These are phyloP conservation scores for Fusarium sp. DNA, from an alignment of 2,329 filamentous ascomycete genomes.

Conservation along the genomic window DNA sequence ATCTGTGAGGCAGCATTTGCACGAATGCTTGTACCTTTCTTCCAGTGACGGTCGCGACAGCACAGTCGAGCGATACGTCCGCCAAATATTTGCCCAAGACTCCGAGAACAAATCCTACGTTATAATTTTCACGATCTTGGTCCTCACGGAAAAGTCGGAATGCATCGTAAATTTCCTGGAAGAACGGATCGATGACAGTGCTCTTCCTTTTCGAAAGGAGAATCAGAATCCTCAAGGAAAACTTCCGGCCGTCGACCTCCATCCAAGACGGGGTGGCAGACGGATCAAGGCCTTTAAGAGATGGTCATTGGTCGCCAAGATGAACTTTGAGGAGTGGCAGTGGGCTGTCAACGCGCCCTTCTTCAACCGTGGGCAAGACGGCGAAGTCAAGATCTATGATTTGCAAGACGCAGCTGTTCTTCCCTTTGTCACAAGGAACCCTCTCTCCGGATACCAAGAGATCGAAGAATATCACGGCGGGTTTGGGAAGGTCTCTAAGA, in stretches of 20 bases:
- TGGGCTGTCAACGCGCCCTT: slow-evolving; percentile 9
- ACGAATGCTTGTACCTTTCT: neutral
- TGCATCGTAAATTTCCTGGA: slow-evolving; percentile 1
- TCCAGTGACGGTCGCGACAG: neutral
- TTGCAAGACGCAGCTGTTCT: neutral
- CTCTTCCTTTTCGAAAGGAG: neutral
- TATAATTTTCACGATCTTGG: slow-evolving; percentile 1
- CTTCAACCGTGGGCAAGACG: slow-evolving; percentile 2
- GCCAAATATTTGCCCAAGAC: neutral
- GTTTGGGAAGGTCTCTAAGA: slow-evolving; percentile 10
- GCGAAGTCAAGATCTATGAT: neutral
- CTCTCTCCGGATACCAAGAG: neutral
- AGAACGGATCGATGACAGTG: neutral
- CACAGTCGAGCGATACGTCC: neutral
- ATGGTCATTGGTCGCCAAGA: neutral
- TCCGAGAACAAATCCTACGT: neutral
- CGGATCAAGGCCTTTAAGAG: neutral
- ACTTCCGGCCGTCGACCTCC: neutral
- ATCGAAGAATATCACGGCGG: neutral
- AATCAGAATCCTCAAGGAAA: neutral
- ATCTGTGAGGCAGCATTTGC: neutral
- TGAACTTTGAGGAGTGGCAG: slow-evolving; percentile 9
- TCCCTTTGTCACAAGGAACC: neutral
- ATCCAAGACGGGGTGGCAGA: neutral
- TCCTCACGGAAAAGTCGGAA: neutral